Conservation (phyloP, 805 yeast genomes). For the Ogataea polymorpha region DNA sequence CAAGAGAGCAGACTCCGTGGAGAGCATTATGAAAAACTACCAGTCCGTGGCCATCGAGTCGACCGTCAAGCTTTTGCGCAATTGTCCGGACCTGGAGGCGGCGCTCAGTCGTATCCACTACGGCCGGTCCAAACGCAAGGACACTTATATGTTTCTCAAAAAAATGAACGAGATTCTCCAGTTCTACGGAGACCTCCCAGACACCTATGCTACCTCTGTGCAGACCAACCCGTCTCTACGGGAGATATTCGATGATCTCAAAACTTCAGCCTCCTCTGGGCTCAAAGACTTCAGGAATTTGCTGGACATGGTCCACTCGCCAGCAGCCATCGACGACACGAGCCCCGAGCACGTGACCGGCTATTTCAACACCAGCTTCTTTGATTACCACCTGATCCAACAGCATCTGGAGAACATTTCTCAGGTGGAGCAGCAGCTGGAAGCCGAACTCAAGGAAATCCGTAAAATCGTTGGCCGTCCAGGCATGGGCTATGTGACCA, state of each 20-base stretch:
- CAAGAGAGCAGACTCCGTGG: slow-evolving; percentile 61
- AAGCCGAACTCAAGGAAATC: slow-evolving; percentile 49
- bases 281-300: slow-evolving; percentile 32
- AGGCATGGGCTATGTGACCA: slow-evolving; percentile 50
- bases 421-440: slow-evolving; percentile 45
- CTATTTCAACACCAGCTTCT: slow-evolving; percentile 44
- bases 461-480: slow-evolving; percentile 52
- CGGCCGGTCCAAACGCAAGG: slow-evolving; percentile 55
- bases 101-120: slow-evolving; percentile 58
- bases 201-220: slow-evolving; percentile 17
- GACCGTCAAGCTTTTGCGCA: slow-evolving; percentile 26
- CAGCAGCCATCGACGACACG: slow-evolving; percentile 49
- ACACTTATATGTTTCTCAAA: slow-evolving; percentile 52
- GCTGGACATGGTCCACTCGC: slow-evolving; percentile 49
- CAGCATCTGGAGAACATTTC: slow-evolving; percentile 40
- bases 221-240: slow-evolving; percentile 21
- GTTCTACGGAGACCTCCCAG: slow-evolving; percentile 23
- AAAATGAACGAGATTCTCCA: slow-evolving; percentile 40
- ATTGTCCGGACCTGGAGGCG: slow-evolving; percentile 54
- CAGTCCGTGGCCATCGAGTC: slow-evolving; percentile 36
- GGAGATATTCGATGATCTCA: slow-evolving; percentile 20
- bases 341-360: slow-evolving; percentile 34
- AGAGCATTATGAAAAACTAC: slow-evolving; percentile 41
- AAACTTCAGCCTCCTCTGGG: slow-evolving; percentile 11
- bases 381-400: slow-evolving; percentile 35